Evolutionary conservation across 176 grass and related monocot species (phyloP).

Genomic region (Avena insularis): DNA sequence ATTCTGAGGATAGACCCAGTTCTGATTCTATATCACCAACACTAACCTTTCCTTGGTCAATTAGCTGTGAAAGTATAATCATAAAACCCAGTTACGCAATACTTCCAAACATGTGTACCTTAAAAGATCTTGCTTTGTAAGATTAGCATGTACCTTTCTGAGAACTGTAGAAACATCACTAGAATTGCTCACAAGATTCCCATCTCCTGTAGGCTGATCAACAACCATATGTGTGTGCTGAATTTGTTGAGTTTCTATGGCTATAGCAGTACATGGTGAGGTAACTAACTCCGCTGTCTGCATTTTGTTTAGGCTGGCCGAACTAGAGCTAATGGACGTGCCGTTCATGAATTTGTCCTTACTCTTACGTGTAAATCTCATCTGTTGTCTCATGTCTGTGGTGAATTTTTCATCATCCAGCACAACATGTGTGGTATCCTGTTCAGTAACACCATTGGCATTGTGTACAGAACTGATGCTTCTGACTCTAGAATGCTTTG

Average conservation of each 20-base stretch:
- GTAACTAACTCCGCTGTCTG: slow-evolving; percentile 47
- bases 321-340: slow-evolving; percentile 40
- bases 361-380: slow-evolving; percentile 78
- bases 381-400: slow-evolving; percentile 61
- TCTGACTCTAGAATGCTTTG: slow-evolving; percentile 72
- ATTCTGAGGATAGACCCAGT: slow-evolving; percentile 70
- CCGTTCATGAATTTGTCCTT: slow-evolving; percentile 58
- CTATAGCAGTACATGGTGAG: slow-evolving; percentile 38
- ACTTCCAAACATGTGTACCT: background rate
- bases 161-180: slow-evolving; percentile 64
- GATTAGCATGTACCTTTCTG: slow-evolving; percentile 69
- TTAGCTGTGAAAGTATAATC: slow-evolving; percentile 59
- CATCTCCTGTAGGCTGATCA: slow-evolving; percentile 45
- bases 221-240: slow-evolving; percentile 46
- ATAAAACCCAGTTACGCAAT: slow-evolving; percentile 42
- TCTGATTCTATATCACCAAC: slow-evolving; percentile 75
- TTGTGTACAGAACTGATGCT: slow-evolving; percentile 39
- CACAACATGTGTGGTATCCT: slow-evolving; percentile 39
- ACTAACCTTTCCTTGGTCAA: slow-evolving; percentile 79
- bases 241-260: slow-evolving; percentile 45
- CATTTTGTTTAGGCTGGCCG: slow-evolving; percentile 51
- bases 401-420: slow-evolving; percentile 43
- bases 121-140: slow-evolving; percentile 30
- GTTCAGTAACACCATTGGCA: slow-evolving; percentile 36
- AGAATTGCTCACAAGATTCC: slow-evolving; percentile 50